Percentiles rank a stretch among this genome's conserved stretches.
phyloP scores from a whole-genome alignment of 441 rosid genomes.

The Geranium incanum region DNA sequence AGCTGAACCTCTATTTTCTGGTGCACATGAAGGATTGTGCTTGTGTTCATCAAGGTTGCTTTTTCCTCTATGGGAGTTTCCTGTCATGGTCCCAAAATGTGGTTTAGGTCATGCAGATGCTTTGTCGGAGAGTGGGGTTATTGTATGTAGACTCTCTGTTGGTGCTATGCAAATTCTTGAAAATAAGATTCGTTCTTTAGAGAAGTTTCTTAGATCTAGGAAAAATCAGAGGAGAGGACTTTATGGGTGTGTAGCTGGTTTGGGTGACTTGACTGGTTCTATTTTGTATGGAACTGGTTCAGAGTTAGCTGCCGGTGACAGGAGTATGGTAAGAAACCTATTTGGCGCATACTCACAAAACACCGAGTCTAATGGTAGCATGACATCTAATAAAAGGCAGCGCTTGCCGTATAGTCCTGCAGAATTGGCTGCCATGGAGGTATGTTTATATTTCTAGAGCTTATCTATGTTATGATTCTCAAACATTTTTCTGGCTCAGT shows the following conservation, averaged over 20 bases:
- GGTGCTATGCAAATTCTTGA: conserved; percentile 78
- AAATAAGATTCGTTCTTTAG: conserved; percentile 76
- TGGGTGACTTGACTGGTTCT: conserved; percentile 85
- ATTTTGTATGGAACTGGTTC: conserved; percentile 72
- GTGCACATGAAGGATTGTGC: conserved; percentile 93
- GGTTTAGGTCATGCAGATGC: conserved; percentile 33
- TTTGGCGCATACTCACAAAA: conserved; percentile 55
- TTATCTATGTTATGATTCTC: conserved; percentile 14
- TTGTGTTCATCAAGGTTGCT: conserved; percentile 85
- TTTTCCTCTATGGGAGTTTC: conserved; percentile 90
- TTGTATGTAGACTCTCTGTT: conserved; percentile 68
- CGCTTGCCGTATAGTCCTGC: conserved; percentile 72
- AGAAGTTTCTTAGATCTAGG: conserved; percentile 79
- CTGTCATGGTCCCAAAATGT: conserved; percentile 58
- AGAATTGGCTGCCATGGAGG: conserved; percentile 97
- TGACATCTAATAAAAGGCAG: conserved; percentile 67
- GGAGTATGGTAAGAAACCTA: conserved; percentile 65
- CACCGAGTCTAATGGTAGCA: conserved; percentile 54
- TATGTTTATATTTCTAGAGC: conserved; percentile 26
- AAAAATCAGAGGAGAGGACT: conserved; percentile 94
- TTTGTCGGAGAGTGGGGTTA: conserved; percentile 44
- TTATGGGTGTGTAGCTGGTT: conserved; percentile 85
- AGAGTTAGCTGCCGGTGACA: conserved; percentile 56
- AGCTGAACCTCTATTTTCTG: conserved; percentile 90
- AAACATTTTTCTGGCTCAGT: conserved; percentile 9